Evolutionary conservation across 176 grass and related monocot species (phyloP), one percentile per base, ranked within the genome.

Genomic region (Paspalum notatum): DNA sequence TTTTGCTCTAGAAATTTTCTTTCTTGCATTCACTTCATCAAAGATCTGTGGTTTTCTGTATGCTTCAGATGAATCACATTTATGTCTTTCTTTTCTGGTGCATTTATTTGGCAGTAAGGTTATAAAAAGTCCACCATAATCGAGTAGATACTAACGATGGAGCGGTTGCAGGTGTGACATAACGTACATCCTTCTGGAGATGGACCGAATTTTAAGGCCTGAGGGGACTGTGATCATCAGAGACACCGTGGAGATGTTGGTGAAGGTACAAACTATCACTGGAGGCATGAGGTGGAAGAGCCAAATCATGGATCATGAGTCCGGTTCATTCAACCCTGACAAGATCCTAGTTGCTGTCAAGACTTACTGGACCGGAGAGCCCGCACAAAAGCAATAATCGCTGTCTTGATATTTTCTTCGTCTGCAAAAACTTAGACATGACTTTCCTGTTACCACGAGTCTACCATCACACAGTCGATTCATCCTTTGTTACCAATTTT

Each of bases 321-420:
- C 92, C 5, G 92, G 89, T 45, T 84, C 89, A 7, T 92, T 92
- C 67, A 95, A 87, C 83, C 72, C 84, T 4, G 89, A 95, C 72
- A 95, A 95, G 74, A 92, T 95, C 84, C 89, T 95, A 67, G 84
- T 92, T 55, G 87, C 89, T 39, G 89, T 92, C 45, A 95, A 95
- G 69, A 89, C 72, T 65, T 95, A 95, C 77, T 95, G 92, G 92
- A 95, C 92, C 0, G 84, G 47, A 44, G 64, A 91, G 57, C 70
- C 80, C 1, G 45, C 66, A 13, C 41, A 91, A 59, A 85, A 90
- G 25, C 68, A 83, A 62, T 85, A 85, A 63, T 26, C 26, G 42
- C 6, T 42, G 26, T 14, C 54, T 71, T 78, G 7, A 14, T 64
- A 45, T 53, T 40, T 25, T 62, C 8, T 62, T 48, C 42, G 25